These are phyloP conservation scores for Vachellia collinsii DNA, from an alignment of 306 rosid genomes.

Conservation along the genomic window DNA sequence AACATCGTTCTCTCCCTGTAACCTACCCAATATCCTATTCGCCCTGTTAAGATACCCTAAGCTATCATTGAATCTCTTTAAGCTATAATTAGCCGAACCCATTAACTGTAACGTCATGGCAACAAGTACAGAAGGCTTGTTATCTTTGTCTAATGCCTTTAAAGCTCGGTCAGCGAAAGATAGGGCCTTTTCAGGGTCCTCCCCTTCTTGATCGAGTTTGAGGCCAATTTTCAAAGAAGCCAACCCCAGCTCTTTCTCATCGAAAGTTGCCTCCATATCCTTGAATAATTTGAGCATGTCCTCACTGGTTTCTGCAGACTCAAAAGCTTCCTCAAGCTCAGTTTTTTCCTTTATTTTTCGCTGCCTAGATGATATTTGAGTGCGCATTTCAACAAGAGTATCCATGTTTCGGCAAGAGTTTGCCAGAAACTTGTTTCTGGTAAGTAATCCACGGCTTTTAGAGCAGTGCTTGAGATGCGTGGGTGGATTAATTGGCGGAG, in stretches of 20 bases:
- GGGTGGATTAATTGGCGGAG: slow-evolving; percentile 37
- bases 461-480: slow-evolving; percentile 49
- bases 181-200: slow-evolving; percentile 75
- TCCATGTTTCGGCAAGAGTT: slow-evolving; percentile 57
- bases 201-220: slow-evolving; percentile 85
- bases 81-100: slow-evolving; percentile 73
- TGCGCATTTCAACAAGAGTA: slow-evolving; percentile 56
- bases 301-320: slow-evolving; percentile 63
- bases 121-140: slow-evolving; percentile 58
- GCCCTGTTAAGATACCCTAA: slow-evolving; percentile 82
- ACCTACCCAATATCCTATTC: slow-evolving; percentile 68
- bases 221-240: slow-evolving; percentile 85
- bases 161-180: slow-evolving; percentile 72
- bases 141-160: slow-evolving; percentile 64
- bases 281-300: slow-evolving; percentile 71
- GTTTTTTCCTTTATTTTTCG: slow-evolving; percentile 63
- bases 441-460: slow-evolving; percentile 45
- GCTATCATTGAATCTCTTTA: slow-evolving; percentile 82
- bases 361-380: slow-evolving; percentile 68
- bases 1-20: slow-evolving; percentile 59
- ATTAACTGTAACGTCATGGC: slow-evolving; percentile 85
- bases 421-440: slow-evolving; percentile 40
- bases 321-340: slow-evolving; percentile 79
- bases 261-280: slow-evolving; percentile 67
- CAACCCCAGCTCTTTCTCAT: slow-evolving; percentile 74